Conservation (phyloP, 2,329 filamentous ascomycete genomes). For the Sclerotinia sclerotiorum region DNA sequence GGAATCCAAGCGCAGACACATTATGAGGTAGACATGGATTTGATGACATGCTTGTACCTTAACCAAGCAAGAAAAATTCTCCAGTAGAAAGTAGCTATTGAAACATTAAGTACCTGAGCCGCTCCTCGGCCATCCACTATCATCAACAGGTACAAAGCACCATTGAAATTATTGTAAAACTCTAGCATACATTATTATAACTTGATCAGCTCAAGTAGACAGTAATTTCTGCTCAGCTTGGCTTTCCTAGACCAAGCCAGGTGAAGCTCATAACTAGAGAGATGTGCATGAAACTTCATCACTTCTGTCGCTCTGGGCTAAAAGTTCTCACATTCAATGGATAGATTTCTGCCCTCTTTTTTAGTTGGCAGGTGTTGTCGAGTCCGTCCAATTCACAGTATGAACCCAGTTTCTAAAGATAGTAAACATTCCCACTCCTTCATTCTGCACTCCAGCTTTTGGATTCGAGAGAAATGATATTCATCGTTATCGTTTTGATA, state of each 20-base stretch:
- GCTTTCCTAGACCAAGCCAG: not conserved
- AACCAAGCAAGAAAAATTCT: not conserved
- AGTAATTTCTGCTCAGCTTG: too few species aligned
- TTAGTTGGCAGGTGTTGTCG: not conserved
- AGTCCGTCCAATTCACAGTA: not conserved
- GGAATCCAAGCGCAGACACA: not conserved
- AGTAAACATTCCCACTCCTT: not conserved
- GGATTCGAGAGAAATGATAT: conserved; percentile 16
- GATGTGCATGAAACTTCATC: not conserved
- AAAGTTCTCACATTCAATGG: not conserved
- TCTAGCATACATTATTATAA: not conserved
- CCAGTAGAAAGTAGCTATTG: not conserved
- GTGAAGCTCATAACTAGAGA: not conserved
- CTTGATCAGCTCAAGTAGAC: too few species aligned
- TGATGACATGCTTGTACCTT: not conserved
- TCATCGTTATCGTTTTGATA: conserved; percentile 24
- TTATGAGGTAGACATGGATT: not conserved
- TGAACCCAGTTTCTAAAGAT: not conserved
- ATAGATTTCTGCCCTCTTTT: not conserved
- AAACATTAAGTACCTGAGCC: not conserved
- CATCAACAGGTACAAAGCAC: not conserved
- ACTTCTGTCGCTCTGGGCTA: not conserved
- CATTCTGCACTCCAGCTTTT: not conserved
- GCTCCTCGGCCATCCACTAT: not conserved
- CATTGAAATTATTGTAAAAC: not conserved